phyloP scores from a whole-genome alignment of 805 yeast genomes.

The Yarrowia keelungensis region DNA sequence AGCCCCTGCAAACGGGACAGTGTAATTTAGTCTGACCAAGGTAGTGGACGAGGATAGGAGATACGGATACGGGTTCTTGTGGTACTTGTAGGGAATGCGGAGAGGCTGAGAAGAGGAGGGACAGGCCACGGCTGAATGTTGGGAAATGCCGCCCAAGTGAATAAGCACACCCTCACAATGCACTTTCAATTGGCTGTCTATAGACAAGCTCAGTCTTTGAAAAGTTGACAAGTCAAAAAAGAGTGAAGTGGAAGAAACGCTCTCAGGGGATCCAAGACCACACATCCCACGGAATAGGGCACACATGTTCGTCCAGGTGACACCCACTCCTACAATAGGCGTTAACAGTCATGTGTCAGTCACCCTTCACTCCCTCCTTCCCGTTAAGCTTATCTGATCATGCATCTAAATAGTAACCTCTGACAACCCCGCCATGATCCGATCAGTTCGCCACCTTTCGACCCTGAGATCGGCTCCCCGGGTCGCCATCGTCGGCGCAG shows the following conservation, averaged over 20 bases:
- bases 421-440: conserved; percentile 20
- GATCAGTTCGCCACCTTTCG: conserved; percentile 25
- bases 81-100: not conserved
- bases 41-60: too few species aligned
- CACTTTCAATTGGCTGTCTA: conserved; percentile 13
- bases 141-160: not conserved
- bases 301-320: too few species aligned
- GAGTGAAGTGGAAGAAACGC: too few species aligned
- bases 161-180: not conserved
- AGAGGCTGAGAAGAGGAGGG: not conserved
- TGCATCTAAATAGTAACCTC: conserved; percentile 7
- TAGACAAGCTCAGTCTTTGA: not conserved
- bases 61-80: too few species aligned
- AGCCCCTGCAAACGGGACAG: too few species aligned
- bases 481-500: conserved; percentile 88
- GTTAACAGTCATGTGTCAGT: not conserved
- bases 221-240: too few species aligned
- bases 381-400: conserved; percentile 21
- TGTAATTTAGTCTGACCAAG: too few species aligned
- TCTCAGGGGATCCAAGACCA: too few species aligned
- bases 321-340: too few species aligned
- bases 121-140: not conserved
- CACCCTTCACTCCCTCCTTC: not conserved
- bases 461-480: conserved; percentile 37
- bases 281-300: too few species aligned